These are phyloP conservation scores for Trypanosoma lewisi DNA, from an alignment of 208 protist genomes.

Conservation along the genomic window DNA sequence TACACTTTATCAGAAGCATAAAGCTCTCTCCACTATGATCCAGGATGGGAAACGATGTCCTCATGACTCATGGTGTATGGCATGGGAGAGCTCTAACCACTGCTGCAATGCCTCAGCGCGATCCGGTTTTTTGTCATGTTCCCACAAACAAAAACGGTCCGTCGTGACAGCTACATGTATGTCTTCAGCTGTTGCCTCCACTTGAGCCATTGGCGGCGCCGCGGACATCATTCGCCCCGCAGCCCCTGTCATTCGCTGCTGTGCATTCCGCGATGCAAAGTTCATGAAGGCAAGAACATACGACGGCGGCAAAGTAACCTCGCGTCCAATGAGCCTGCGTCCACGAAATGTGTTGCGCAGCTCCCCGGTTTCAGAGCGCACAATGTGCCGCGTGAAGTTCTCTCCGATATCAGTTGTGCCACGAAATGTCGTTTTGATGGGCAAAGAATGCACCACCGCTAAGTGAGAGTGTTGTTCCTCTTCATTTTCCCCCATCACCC, in stretches of 20 bases:
- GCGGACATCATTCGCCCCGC: conserved; percentile 5
- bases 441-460: conserved; percentile 55
- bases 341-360: conserved; percentile 28
- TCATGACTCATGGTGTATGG: conserved; percentile 30
- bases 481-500: not conserved
- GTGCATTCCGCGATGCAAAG: conserved; percentile 4
- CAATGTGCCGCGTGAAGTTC: conserved; percentile 57
- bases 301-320: conserved; percentile 18
- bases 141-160: conserved; percentile 46
- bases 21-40: too few species aligned
- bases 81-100: conserved; percentile 48
- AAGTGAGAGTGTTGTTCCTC: not conserved
- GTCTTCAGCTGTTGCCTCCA: conserved; percentile 16
- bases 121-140: conserved; percentile 50
- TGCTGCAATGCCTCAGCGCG: conserved; percentile 31
- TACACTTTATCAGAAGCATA: not conserved
- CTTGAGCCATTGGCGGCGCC: conserved; percentile 5
- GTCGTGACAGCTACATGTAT: conserved; percentile 24
- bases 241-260: not conserved
- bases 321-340: conserved; percentile 24
- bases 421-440: conserved; percentile 60
- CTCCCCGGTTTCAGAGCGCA: conserved; percentile 25
- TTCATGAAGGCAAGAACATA: conserved; percentile 18
- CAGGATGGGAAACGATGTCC: too few species aligned
- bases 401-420: conserved; percentile 63